phyloP scores from a whole-genome alignment of 2,329 filamentous ascomycete species.

The Volutella citrinella region DNA sequence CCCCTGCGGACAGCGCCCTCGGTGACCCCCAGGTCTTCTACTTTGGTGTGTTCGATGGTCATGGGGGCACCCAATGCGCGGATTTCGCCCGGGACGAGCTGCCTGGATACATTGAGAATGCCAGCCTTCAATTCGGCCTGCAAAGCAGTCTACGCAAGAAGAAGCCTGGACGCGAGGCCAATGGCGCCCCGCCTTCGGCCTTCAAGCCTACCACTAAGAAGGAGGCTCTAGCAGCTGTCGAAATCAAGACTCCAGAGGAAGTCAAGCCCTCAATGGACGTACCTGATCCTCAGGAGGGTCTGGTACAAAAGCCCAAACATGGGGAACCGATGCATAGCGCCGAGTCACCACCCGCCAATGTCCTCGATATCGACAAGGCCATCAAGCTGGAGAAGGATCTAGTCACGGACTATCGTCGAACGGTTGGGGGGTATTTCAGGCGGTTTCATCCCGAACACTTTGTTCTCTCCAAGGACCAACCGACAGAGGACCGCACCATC shows the following conservation, averaged over 20 bases:
- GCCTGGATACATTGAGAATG: constrained; percentile 84
- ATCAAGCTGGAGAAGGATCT: constrained; percentile 68
- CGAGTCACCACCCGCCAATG: constrained; percentile 46
- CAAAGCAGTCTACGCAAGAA: constrained; percentile 66
- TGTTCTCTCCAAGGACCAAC: constrained; percentile 33
- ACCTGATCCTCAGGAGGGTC: constrained; percentile 29
- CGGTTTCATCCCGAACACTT: constrained; percentile 85
- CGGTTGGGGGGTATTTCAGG: constrained; percentile 91
- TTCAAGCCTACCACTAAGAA: constrained; percentile 21
- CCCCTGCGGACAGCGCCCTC: constrained; percentile 69
- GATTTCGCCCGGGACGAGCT: constrained; percentile 80
- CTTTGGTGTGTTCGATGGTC: constrained; percentile 94
- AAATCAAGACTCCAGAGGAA: constrained; percentile 50
- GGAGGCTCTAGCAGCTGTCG: constrained; percentile 32
- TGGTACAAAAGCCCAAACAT: constrained; percentile 36
- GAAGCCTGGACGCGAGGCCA: constrained; percentile 29
- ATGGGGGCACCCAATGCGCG: constrained; percentile 86
- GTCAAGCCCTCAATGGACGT: constrained; percentile 36
- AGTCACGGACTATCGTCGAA: constrained; percentile 73
- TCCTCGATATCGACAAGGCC: constrained; percentile 57
- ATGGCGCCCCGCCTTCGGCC: constrained; percentile 1
- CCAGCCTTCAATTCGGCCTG: constrained; percentile 72
- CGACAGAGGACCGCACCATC: constrained; percentile 39
- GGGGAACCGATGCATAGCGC: constrained; percentile 35
- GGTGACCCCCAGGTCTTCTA: constrained; percentile 97